Base-by-base conservation (phyloP, 2,329 filamentous ascomycete species). In the Alternaria incomplexa region DNA sequence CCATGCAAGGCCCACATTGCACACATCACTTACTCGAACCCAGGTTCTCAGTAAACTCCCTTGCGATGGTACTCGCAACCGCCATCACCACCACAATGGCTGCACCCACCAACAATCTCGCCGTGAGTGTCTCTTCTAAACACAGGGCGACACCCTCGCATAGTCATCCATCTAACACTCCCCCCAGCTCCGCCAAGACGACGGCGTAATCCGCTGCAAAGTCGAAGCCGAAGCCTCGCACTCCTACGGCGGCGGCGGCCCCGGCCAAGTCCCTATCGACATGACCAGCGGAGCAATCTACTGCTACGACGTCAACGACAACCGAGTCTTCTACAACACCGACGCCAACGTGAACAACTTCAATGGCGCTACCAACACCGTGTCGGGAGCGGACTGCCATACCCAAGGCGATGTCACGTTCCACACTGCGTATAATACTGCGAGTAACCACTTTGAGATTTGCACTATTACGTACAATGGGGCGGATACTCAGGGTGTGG, bases 251-350 rank as follows among this genome's bases (percentile, higher is more conserved):
- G 36, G 36, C n/a, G 36, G 36, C 36, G 1, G 36, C 15, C 1
- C 1, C 36, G 1, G 1, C 9, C 36, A 40, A 40, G 1, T 0
- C 0, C 4, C 5, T 2, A 2, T 40, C 36, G 9, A 40, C 4
- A 11, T 4, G 0, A 40, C 36, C 2, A 2, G 36, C 5, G 36
- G 36, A 40, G 2, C 1, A 40, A 3, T 40, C n/a, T 6, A 11
- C 36, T 40, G 36, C 36, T 40, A 40, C 36, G 36, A 40, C 9
- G 36, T 40, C n/a, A 40, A 40, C 36, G 6, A 40, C n/a, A 1
- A 40, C 8, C 5, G 0, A 6, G 9, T 40, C n/a, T 40, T 6
- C 36, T 0, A 0, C n/a, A 11, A 40, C 36, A 0, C 0, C 2
- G 36, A 40, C 3, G 36, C 36, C 36, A 3, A 40, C 3, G 9